Evolutionary conservation across 106 monocot species (phyloP).

Genomic region (Dioscorea dumetorum): DNA sequence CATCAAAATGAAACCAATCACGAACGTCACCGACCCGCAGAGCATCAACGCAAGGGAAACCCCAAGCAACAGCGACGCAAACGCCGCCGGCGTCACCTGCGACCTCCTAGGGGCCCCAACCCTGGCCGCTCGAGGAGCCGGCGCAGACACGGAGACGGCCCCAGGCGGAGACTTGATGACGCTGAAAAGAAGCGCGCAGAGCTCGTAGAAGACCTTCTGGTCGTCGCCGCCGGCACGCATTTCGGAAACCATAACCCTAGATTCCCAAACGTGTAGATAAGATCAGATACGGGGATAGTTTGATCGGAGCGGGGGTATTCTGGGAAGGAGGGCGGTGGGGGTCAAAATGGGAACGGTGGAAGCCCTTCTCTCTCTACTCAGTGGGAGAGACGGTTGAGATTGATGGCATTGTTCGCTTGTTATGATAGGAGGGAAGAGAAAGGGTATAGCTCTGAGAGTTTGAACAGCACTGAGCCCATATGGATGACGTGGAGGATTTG

Average conservation of each 20-base stretch:
- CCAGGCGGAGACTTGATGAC: conserved; percentile 22
- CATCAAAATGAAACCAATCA: conserved; percentile 29
- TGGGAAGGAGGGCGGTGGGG: too few species aligned
- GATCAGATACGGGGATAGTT: too few species aligned
- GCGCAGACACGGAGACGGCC: not conserved
- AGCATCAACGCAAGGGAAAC: conserved; percentile 22
- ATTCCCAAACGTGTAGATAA: not conserved
- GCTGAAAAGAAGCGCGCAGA: conserved; percentile 39
- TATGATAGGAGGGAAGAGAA: too few species aligned
- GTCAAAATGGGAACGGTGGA: too few species aligned
- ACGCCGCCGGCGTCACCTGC: conserved; percentile 23
- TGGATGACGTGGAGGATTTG: too few species aligned
- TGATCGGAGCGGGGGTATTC: too few species aligned
- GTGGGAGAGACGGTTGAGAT: too few species aligned
- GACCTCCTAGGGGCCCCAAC: not conserved
- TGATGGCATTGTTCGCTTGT: too few species aligned
- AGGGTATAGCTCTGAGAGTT: too few species aligned
- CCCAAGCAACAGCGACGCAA: conserved; percentile 24
- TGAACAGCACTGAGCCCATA: too few species aligned
- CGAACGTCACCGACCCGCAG: conserved; percentile 28
- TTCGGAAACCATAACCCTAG: conserved; percentile 13
- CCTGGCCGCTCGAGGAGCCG: not conserved
- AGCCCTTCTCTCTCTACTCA: too few species aligned
- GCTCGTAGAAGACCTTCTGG: conserved; percentile 27
- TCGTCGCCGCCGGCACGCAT: conserved; percentile 13